A percentile compares a stretch with the other conserved stretches of the same genome.
phyloP scores from a whole-genome alignment of 1,284 basidiomycete genomes.

The Ceratobasidium sp. region DNA sequence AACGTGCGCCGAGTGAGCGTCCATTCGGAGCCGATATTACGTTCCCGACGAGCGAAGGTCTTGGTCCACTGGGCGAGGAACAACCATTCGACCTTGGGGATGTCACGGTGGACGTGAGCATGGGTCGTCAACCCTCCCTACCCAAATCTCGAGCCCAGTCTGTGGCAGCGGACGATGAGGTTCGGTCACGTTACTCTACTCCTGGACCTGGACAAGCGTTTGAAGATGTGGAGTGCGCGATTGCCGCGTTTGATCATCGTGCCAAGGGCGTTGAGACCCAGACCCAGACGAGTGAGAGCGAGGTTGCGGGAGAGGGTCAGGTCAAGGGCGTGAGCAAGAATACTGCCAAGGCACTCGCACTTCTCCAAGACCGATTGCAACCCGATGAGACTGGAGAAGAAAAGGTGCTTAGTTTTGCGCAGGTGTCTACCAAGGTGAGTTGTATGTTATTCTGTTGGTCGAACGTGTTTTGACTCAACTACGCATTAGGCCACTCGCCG shows the following conservation, averaged over 20 bases:
- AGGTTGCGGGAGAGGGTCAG: conserved; percentile 55
- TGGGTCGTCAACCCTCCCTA: conserved; percentile 9
- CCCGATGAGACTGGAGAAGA: conserved; percentile 55
- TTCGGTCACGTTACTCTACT: conserved; percentile 64
- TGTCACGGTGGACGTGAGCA: conserved; percentile 16
- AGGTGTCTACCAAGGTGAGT: conserved; percentile 72
- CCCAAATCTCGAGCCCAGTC: conserved; percentile 39
- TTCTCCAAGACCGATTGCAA: conserved; percentile 78
- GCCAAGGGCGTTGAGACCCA: conserved; percentile 51
- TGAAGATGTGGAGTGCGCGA: conserved; percentile 73
- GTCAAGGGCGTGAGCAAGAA: conserved; percentile 85
- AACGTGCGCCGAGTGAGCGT: conserved; percentile 57
- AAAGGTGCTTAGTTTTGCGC: conserved; percentile 72
- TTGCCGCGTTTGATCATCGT: conserved; percentile 82
- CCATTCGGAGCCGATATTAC: conserved; percentile 32
- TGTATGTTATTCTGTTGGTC: conserved; percentile 8
- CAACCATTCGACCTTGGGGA: conserved; percentile 32
- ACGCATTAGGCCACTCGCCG: conserved; percentile 74
- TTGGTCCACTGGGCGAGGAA: conserved; percentile 22
- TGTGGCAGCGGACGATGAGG: conserved; percentile 31
- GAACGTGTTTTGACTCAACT: conserved; percentile 38
- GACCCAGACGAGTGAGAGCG: conserved; percentile 58
- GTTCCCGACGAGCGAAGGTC: conserved; percentile 31
- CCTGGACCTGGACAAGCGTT: conserved; percentile 68
- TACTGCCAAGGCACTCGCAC: conserved; percentile 84